phyloP scores from a whole-genome alignment of 768 basidiomycete genomes.

The Ramaria rubella region DNA sequence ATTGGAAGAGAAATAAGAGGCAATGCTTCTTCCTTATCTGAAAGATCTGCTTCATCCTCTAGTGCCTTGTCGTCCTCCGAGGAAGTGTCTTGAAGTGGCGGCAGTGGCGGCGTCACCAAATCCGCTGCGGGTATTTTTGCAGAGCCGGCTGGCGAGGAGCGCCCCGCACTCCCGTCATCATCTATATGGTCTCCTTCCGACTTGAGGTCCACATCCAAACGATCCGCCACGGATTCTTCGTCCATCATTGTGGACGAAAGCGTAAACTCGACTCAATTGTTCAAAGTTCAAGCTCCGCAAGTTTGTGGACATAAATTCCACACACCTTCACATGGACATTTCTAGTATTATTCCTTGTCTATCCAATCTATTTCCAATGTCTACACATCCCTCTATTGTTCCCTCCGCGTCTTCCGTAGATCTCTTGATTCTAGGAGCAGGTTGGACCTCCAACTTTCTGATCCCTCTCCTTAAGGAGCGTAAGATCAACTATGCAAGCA shows the following conservation, averaged over 20 bases:
- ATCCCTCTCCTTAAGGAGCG: conserved; percentile 42
- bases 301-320: background rate
- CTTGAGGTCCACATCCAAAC: background rate
- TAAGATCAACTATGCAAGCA: conserved; percentile 41
- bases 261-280: too few relatives aligned
- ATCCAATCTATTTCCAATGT: background rate
- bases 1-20: background rate
- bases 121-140: too few relatives aligned
- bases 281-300: background rate
- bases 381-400: background rate
- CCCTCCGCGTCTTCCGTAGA: conserved; percentile 28
- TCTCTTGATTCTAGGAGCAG: conserved; percentile 57
- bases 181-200: background rate
- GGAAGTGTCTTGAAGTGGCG: background rate
- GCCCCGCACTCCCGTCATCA: too few relatives aligned
- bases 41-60: background rate
- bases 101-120: background rate
- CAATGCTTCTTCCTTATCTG: background rate
- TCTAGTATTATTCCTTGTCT: background rate
- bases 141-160: too few relatives aligned
- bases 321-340: background rate
- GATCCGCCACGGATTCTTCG: background rate
- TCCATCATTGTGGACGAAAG: background rate
- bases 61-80: background rate
- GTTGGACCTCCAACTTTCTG: conserved; percentile 60